Evolutionary conservation across 75 land plant genomes (phyloP).

Genomic region (Chamaecyparis obtusa): DNA sequence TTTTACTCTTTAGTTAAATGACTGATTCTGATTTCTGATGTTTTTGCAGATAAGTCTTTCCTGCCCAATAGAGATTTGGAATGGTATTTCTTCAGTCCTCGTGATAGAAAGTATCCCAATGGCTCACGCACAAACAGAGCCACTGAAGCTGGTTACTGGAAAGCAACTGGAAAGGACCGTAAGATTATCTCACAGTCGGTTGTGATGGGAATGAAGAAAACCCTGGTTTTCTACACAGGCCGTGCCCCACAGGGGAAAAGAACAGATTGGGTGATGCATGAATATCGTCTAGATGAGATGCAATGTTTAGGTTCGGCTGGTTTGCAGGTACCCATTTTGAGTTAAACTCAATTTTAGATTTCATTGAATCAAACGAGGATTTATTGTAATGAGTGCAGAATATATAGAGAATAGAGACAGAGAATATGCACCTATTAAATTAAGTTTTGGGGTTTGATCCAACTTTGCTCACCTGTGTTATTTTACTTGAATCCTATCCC

Average conservation of each 20-base stretch:
- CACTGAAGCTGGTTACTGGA: slow-evolving; percentile 39
- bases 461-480: neutral
- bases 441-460: neutral
- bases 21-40: neutral
- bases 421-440: neutral
- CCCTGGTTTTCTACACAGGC: slow-evolving; percentile 36
- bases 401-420: neutral
- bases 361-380: neutral
- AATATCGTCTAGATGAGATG: slow-evolving; percentile 11
- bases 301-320: neutral
- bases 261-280: slow-evolving; percentile 24
- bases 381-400: neutral
- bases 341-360: neutral
- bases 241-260: slow-evolving; percentile 28
- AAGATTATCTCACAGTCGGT: slow-evolving; percentile 6
- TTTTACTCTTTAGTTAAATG: neutral
- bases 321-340: neutral
- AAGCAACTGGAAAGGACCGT: slow-evolving; percentile 38
- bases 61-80: slow-evolving; percentile 22
- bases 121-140: slow-evolving; percentile 34
- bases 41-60: slow-evolving; percentile 25
- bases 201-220: slow-evolving; percentile 28
- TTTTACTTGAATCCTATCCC: neutral
- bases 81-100: slow-evolving; percentile 36
- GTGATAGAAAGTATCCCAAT: slow-evolving; percentile 38